Base-by-base conservation (phyloP, 495 filamentous ascomycete species). In the Rostrohypoxylon terebratum region DNA sequence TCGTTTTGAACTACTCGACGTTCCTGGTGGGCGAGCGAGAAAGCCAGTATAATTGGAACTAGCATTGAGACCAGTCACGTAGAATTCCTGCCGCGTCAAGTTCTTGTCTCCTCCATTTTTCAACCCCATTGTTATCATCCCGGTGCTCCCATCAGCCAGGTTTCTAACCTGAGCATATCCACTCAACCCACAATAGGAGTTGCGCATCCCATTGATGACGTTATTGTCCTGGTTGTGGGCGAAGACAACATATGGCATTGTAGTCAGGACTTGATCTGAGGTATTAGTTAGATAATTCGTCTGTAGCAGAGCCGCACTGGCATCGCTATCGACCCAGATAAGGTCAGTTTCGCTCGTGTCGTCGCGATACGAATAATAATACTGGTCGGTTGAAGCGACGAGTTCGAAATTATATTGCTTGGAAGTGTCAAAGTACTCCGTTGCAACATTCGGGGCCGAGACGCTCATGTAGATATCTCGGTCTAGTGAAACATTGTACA, bases 51-150 rank as follows among this genome's bases (percentile, higher is more conserved):
- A 99, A 0, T 79, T 84, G 6, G 90, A 86, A 69, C 87, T 92
- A 4, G 81, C 78, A 55, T 94, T 93, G 16, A 99, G 84, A 1
- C 88, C 87, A 14, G 83, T 88, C 33, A 97, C 81, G 70, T 95
- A 93, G 79, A 98, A 96, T 75, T 97, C 93, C 80, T 96, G 88
- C 73, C 92, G 92, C 0, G 92, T 92, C 45, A 88, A 77, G 55
- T 88, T 88, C 4, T 84, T 85, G 0, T 82, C 79, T 3, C 90
- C 89, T 2, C 88, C 83, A 23, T 76, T 86, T 1, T 91, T 96
- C 85, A 97, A 92, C 48, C 85, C 85, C 33, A 85, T 86, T 16
- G 88, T 80, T 44, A 85, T 81, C 60, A 79, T 80, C 0, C 77
- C 73, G 25, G 68, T 77, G 33, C 79, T 72, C 9, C 81, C 82